Base-by-base conservation (phyloP, 495 filamentous ascomycete genomes). In the Oidiodendron maius region DNA sequence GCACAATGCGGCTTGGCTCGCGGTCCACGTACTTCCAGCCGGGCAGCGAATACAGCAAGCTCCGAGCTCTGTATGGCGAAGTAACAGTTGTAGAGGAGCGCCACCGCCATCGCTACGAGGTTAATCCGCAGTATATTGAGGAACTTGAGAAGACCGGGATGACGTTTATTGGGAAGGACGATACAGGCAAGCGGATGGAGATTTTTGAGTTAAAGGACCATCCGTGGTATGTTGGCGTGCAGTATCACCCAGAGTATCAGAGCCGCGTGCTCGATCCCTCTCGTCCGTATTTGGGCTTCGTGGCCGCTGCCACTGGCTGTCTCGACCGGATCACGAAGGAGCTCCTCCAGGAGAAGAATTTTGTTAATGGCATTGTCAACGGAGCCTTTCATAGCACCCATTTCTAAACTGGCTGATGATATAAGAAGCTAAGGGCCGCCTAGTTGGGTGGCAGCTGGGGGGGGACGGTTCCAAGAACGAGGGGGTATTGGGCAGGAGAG, bases 171-270 rank as follows among this genome's bases (percentile, higher is more conserved):
- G 87, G 87, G 38, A 91, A 88, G 64, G 93, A 97, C 64, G 82
- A 87, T 50, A 77, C 69, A 44, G 87, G 88, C 26, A 76, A 84
- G 63, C 82, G 91, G 9, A 93, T 96, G 88, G 93, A 97, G 71
- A 76, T 93, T 45, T 68, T 96, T 20, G 93, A 98, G 67, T 64
- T 96, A 43, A 80, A 78, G 61, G 86, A 95, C 49, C 93, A 98
- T 62, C 86, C 86, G 1, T 98, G 80, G 74, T 98, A 83, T 61
- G 86, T 98, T 15, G 93, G 82, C 49, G 87, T 93, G 16, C 88
- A 94, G 65, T 91, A 84, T 61, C 89, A 95, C 66, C 89, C 89
- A 0, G 89, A 95, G 61, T 94, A 93, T 52, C 67, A 86, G 32
- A 76, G 68, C 25, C 73, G 83, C 26, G 88, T 93, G 4, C 67